phyloP scores from a whole-genome alignment of 2,329 filamentous ascomycete genomes.

The Trichoderma koningii region DNA sequence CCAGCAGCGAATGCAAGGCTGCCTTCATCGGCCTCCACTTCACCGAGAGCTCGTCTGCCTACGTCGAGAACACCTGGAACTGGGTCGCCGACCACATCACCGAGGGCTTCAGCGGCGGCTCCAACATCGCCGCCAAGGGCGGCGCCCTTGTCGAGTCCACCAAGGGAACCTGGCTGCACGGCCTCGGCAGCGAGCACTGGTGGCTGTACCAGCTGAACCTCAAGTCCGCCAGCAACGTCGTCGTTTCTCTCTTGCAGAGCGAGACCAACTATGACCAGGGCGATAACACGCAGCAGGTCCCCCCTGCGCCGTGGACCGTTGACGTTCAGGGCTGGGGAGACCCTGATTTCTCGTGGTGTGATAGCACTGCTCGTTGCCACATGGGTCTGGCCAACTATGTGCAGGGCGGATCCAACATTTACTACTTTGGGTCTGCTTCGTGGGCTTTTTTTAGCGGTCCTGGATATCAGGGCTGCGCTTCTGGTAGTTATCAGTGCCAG shows the following conservation, averaged over 20 bases:
- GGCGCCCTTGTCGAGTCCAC: slow-evolving; percentile 52
- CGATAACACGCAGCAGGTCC: slow-evolving; percentile 40
- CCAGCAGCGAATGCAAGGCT: slow-evolving; percentile 46
- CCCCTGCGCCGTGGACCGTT: slow-evolving; percentile 45
- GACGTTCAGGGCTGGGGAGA: slow-evolving; percentile 44
- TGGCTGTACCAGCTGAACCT: slow-evolving; percentile 61
- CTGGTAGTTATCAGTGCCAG: slow-evolving; percentile 38
- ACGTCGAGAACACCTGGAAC: slow-evolving; percentile 41
- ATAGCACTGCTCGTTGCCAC: slow-evolving; percentile 40
- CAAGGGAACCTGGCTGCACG: slow-evolving; percentile 53
- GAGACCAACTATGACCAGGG: slow-evolving; percentile 52
- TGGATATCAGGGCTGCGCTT: slow-evolving; percentile 41
- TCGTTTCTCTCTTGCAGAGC: slow-evolving; percentile 54
- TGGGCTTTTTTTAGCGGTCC: slow-evolving; percentile 49
- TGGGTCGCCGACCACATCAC: slow-evolving; percentile 51
- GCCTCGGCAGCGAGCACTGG: slow-evolving; percentile 56
- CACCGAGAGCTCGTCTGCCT: slow-evolving; percentile 35
- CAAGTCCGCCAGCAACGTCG: slow-evolving; percentile 51
- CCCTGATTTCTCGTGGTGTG: slow-evolving; percentile 47
- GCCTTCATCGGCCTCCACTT: slow-evolving; percentile 55
- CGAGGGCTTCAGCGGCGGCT: slow-evolving; percentile 51
- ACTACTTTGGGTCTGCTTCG: slow-evolving; percentile 46
- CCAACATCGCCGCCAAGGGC: slow-evolving; percentile 51
- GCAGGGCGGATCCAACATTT: slow-evolving; percentile 45
- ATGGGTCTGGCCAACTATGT: slow-evolving; percentile 48